Evolutionary conservation across 164 flowering plant genomes (phyloP), one percentile per base, ranked within the genome.

Genomic region (Tetrastigma voinierianum): DNA sequence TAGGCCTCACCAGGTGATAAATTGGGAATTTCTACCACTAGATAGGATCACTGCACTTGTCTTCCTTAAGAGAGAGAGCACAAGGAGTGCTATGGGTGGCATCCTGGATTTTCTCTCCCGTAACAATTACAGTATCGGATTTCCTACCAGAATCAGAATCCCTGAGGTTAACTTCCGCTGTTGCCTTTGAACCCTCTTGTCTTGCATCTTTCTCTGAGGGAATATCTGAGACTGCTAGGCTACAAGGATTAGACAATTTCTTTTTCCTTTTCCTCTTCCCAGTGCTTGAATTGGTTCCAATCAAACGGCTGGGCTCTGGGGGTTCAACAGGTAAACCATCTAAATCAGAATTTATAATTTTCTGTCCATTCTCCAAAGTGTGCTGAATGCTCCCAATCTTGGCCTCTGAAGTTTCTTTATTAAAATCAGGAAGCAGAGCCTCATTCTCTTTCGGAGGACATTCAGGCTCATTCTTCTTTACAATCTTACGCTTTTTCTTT

Each of bases 401-500:
- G 23, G 48, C 62, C n/a, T 62, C 16, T 9, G 71, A 53, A 9
- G 49, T 52, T 48, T 59, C 74, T 23, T 66, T 52, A 44, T 16
- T 15, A 54, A 63, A 51, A 44, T 67, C 57, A 64, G n/a, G 43
- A 43, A 25, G 32, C 58, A 52, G 18, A 51, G 45, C 16, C 59
- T 60, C 61, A 4, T 46, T 59, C 7, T 53, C 79, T 58, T 66
- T 64, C 10, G 48, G 15, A 66, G 54, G 62, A 68, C 56, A 61
- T 60, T 57, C 67, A 62, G 46, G 10, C 8, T 65, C 75, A 64
- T 16, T 62, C 56, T 60, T 67, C 64, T 64, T 76, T 57, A 71
- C 68, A 56, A 24, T 54, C 24, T 73, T 77, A 40, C 23, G 73
- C 69, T 54, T 82, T 77, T 76, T 78, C 80, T 81, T 77, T 10